Evolutionary conservation across 2,329 filamentous ascomycete species (phyloP).

Genomic region (Domatiomyces catenatus): DNA sequence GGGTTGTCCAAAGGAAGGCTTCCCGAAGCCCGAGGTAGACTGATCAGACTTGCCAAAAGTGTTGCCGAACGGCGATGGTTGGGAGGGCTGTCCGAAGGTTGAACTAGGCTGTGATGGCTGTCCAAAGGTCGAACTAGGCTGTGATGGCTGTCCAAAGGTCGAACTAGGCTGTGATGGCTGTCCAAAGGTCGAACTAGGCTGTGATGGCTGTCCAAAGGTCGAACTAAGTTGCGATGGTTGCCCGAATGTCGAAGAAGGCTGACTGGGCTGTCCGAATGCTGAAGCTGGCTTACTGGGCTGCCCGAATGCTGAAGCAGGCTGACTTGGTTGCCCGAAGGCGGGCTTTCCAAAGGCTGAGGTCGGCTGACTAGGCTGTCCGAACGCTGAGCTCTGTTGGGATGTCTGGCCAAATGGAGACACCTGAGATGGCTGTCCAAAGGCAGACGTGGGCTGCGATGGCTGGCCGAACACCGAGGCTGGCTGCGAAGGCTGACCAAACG

Average conservation of each 20-base stretch:
- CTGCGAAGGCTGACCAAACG: constrained; percentile 23
- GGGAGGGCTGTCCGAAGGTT: constrained; percentile 20
- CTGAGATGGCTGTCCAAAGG: constrained; percentile 21
- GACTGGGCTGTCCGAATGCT: constrained; percentile 12
- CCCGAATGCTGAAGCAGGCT: constrained; percentile 9
- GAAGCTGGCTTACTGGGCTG: constrained; percentile 5
- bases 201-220: constrained; percentile 19
- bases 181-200: constrained; percentile 22
- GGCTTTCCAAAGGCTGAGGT: constrained; percentile 6
- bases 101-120: constrained; percentile 7
- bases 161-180: constrained; percentile 14
- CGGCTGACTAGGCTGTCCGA: constrained; percentile 19
- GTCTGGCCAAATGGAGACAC: constrained; percentile 20
- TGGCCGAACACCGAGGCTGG: constrained; percentile 21
- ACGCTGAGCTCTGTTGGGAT: constrained; percentile 19
- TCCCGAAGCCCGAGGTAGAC: too few relatives aligned
- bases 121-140: constrained; percentile 6
- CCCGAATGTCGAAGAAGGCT: constrained; percentile 6
- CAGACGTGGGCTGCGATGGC: constrained; percentile 15
- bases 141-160: constrained; percentile 13
- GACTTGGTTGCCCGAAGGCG: constrained; percentile 6
- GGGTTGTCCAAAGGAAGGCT: constrained; percentile 2
- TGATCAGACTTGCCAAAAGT: too few relatives aligned
- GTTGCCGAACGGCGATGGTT: constrained; percentile 7
- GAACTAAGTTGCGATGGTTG: constrained; percentile 8